Conservation (phyloP, 2,329 filamentous ascomycete species). For the Elsinoe perseae region DNA sequence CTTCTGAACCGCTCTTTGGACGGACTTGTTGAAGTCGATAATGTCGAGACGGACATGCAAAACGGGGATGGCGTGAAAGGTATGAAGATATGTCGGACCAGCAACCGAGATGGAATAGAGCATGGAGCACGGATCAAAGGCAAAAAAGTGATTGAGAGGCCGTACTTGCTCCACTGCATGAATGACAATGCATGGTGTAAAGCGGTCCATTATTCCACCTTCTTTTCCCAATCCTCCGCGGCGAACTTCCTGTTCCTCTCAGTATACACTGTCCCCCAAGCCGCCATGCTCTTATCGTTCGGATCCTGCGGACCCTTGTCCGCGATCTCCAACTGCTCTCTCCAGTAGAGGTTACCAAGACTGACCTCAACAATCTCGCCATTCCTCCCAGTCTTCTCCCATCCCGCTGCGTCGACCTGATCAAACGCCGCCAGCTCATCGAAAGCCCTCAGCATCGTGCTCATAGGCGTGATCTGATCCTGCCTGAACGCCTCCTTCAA, state of each 20-base stretch:
- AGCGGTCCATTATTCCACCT: background rate
- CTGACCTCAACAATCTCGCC: conserved; percentile 27
- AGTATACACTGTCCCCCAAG: conserved; percentile 26
- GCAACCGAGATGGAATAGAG: too few species aligned
- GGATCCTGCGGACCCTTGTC: conserved; percentile 19
- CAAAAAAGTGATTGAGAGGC: background rate
- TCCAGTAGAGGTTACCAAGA: conserved; percentile 24
- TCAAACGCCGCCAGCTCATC: conserved; percentile 29
- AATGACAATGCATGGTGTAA: background rate
- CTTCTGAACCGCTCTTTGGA: too few species aligned
- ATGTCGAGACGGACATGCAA: too few species aligned
- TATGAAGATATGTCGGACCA: too few species aligned
- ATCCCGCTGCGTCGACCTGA: conserved; percentile 21
- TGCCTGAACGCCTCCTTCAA: conserved; percentile 32
- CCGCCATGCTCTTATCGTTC: conserved; percentile 21
- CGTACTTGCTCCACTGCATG: background rate
- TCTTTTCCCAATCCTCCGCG: conserved; percentile 13
- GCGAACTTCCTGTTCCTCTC: conserved; percentile 25
- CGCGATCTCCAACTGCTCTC: conserved; percentile 20
- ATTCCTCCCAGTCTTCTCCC: conserved; percentile 23
- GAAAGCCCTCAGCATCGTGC: conserved; percentile 35
- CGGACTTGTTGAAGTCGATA: too few species aligned
- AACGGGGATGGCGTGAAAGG: too few species aligned
- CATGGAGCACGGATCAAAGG: too few species aligned
- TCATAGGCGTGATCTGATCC: conserved; percentile 36